Evolutionary conservation across 148 eudicot genomes (phyloP).

Genomic region (Hydrangea macrophylla): DNA sequence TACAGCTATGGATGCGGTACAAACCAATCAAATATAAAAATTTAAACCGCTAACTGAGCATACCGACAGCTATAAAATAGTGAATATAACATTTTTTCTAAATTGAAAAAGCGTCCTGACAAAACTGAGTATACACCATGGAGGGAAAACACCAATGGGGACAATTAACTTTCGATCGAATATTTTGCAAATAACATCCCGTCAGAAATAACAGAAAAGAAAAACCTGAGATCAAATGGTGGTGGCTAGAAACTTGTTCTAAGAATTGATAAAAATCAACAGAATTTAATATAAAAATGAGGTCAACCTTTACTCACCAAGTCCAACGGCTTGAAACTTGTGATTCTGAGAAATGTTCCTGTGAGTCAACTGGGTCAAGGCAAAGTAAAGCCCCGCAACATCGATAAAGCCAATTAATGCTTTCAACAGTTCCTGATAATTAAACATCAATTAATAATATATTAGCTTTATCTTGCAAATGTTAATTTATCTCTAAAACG

Average conservation of each 20-base stretch:
- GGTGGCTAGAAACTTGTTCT: neutral
- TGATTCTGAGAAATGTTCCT: constrained; percentile 97
- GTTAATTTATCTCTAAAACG: neutral
- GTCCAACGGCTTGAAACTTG: constrained; percentile 98
- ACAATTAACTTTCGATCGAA: neutral
- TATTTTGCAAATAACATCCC: neutral
- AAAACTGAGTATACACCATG: too few species aligned
- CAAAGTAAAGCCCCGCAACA: constrained; percentile 97
- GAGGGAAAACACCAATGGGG: too few species aligned
- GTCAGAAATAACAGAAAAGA: neutral
- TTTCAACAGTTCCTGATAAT: constrained; percentile 76
- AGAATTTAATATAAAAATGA: neutral
- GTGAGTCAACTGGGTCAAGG: constrained; percentile 91
- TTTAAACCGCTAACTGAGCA: neutral
- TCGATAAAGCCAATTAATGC: constrained; percentile 89
- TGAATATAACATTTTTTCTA: neutral
- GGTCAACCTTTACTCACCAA: constrained; percentile 54
- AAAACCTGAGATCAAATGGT: neutral
- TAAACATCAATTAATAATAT: neutral
- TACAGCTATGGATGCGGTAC: neutral
- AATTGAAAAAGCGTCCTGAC: neutral
- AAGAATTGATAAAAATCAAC: neutral
- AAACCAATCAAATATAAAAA: neutral
- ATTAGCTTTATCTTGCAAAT: neutral
- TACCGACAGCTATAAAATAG: neutral